Conservation (phyloP, 1,139 yeast species). For the Diutina siamensis region DNA sequence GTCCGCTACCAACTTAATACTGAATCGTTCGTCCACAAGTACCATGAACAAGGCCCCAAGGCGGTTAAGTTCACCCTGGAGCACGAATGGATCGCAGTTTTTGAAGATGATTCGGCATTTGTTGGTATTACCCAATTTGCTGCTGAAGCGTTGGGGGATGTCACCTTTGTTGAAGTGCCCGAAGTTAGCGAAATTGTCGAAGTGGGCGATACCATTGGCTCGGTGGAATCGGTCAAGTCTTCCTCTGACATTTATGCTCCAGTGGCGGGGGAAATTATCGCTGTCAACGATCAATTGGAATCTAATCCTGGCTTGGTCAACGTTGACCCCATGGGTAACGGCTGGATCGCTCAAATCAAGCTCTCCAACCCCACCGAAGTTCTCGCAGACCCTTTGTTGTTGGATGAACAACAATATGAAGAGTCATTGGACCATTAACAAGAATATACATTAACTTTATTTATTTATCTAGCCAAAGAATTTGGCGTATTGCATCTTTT, state of each 20-base stretch:
- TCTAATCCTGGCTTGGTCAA: conserved; percentile 71
- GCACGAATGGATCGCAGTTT: conserved; percentile 93
- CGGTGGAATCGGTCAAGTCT: conserved; percentile 89
- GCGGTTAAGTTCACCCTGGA: conserved; percentile 67
- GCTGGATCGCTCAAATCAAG: conserved; percentile 81
- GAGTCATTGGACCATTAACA: conserved; percentile 43
- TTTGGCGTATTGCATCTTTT: conserved; percentile 44
- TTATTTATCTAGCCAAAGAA: conserved; percentile 44
- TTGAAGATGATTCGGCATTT: conserved; percentile 70
- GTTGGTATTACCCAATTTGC: conserved; percentile 94
- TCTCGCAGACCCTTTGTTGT: conserved; percentile 21
- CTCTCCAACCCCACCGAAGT: conserved; percentile 26
- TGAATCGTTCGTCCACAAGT: conserved; percentile 40
- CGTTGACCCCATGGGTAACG: conserved; percentile 84
- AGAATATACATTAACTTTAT: not conserved
- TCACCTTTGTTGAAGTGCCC: conserved; percentile 86
- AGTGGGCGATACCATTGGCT: conserved; percentile 77
- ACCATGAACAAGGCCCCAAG: conserved; percentile 36
- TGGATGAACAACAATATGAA: conserved; percentile 50
- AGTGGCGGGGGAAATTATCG: conserved; percentile 64
- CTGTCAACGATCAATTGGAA: conserved; percentile 55
- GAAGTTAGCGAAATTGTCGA: conserved; percentile 57
- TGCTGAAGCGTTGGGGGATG: conserved; percentile 96
- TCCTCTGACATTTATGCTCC: conserved; percentile 93
- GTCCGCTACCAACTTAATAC: conserved; percentile 38